These are phyloP conservation scores for Plasmodium falciparum DNA, from an alignment of 169 alveolate genomes.

Conservation along the genomic window DNA sequence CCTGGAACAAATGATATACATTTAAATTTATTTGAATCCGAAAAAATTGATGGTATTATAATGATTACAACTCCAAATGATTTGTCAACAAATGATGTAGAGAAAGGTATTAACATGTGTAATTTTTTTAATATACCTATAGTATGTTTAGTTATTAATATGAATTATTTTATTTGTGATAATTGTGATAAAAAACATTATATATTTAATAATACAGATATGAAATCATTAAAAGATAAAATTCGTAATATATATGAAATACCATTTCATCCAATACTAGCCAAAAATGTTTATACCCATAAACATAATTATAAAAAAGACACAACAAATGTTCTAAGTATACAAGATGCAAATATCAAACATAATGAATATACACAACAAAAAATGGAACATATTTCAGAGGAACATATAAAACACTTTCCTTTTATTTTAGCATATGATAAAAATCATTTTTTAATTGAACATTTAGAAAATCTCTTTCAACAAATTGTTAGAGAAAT, in stretches of 20 bases:
- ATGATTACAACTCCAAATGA: conserved; percentile 93
- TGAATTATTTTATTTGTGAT: conserved; percentile 95
- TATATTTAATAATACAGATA: conserved; percentile 90
- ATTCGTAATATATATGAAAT: conserved; percentile 89
- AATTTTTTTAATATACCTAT: conserved; percentile 94
- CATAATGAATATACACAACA: conserved; percentile 11
- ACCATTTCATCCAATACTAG: conserved; percentile 86
- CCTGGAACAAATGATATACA: conserved; percentile 99
- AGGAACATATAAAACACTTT: conserved; percentile 67
- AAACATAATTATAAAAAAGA: not conserved
- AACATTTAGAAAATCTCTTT: conserved; percentile 82
- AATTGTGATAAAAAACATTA: conserved; percentile 90
- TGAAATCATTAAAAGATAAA: conserved; percentile 82
- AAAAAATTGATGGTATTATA: conserved; percentile 89
- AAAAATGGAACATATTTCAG: too few relatives aligned
- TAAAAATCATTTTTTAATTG: conserved; percentile 76
- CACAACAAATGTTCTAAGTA: not conserved
- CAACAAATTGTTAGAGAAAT: conserved; percentile 82
- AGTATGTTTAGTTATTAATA: conserved; percentile 95
- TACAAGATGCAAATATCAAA: not conserved
- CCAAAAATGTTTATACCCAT: conserved; percentile 80
- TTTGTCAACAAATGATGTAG: conserved; percentile 94
- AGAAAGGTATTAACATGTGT: conserved; percentile 96
- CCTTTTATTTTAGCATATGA: conserved; percentile 90
- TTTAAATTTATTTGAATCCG: conserved; percentile 95